Evolutionary conservation across 2,329 filamentous ascomycete species (phyloP).

Genomic region (Alternaria gaisen): DNA sequence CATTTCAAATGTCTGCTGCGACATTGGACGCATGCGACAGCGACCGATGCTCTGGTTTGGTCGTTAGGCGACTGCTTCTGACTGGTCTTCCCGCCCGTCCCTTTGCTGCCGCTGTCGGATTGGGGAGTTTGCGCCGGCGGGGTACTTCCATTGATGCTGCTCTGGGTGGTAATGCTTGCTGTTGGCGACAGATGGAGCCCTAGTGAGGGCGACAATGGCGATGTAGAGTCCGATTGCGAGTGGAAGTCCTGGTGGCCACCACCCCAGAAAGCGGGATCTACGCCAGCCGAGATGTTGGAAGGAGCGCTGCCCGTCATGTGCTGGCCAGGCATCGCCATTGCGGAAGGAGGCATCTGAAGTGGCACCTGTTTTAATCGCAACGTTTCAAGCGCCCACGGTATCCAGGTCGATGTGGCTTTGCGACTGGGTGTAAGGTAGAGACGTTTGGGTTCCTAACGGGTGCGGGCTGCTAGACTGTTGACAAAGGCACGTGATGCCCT

Average conservation of each 20-base stretch:
- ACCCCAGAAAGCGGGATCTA: slow-evolving; percentile 47
- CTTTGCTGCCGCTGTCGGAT: slow-evolving; percentile 32
- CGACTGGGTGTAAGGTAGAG: slow-evolving; percentile 34
- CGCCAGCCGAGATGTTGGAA: slow-evolving; percentile 36
- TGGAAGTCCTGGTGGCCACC: slow-evolving; percentile 37
- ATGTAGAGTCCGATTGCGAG: slow-evolving; percentile 33
- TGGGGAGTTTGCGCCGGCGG: slow-evolving; percentile 45
- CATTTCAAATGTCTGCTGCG: slow-evolving; percentile 63
- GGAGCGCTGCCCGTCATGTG: slow-evolving; percentile 30
- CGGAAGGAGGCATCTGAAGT: slow-evolving; percentile 27
- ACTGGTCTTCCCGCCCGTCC: slow-evolving; percentile 27
- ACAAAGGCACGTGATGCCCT: slow-evolving; percentile 11
- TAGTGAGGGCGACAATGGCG: slow-evolving; percentile 29
- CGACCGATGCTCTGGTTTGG: slow-evolving; percentile 46
- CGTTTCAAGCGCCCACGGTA: slow-evolving; percentile 14
- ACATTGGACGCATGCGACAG: slow-evolving; percentile 62
- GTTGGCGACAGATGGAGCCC: slow-evolving; percentile 44
- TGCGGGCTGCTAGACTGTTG: slow-evolving; percentile 24
- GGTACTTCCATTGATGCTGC: slow-evolving; percentile 40
- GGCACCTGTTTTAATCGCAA: slow-evolving; percentile 5
- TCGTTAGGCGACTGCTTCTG: slow-evolving; percentile 31
- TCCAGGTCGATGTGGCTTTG: slow-evolving; percentile 21
- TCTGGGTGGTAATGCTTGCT: slow-evolving; percentile 40
- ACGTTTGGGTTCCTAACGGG: slow-evolving; percentile 31
- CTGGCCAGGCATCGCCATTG: slow-evolving; percentile 42